These are phyloP conservation scores for Myxozyma kluyveri DNA, from an alignment of 805 yeast species.

Conservation along the genomic window DNA sequence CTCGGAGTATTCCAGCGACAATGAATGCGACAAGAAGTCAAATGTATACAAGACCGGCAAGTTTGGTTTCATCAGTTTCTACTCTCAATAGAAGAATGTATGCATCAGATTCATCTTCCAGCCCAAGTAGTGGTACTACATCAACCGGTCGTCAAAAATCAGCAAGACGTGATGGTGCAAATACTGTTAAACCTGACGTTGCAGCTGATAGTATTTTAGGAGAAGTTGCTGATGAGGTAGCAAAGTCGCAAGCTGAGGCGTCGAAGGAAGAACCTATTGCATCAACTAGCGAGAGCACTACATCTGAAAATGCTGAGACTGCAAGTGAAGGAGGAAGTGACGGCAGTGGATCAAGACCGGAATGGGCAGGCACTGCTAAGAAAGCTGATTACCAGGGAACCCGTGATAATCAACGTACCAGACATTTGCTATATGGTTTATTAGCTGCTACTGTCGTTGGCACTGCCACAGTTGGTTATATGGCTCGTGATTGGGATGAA, in stretches of 20 bases:
- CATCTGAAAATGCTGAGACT: not conserved
- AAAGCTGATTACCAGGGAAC: conserved; percentile 39
- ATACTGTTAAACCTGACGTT: no score
- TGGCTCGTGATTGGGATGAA: conserved; percentile 39
- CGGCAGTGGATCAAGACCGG: conserved; percentile 35
- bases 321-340: conserved; percentile 22
- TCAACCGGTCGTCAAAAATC: no score
- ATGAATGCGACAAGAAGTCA: no score
- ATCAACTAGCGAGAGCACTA: not conserved
- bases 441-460: conserved; percentile 13
- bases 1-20: not conserved
- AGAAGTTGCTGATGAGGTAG: not conserved
- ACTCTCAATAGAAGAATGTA: no score
- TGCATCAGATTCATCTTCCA: no score
- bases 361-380: conserved; percentile 54
- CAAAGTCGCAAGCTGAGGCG: conserved; percentile 5
- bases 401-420: conserved; percentile 32
- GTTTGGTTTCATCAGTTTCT: no score
- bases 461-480: conserved; percentile 11
- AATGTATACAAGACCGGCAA: no score
- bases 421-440: conserved; percentile 6
- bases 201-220: not conserved
- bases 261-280: not conserved
- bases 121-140: no score
- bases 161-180: no score